Conservation (phyloP, 2,329 filamentous ascomycete species). For the Penicillium sp. region DNA sequence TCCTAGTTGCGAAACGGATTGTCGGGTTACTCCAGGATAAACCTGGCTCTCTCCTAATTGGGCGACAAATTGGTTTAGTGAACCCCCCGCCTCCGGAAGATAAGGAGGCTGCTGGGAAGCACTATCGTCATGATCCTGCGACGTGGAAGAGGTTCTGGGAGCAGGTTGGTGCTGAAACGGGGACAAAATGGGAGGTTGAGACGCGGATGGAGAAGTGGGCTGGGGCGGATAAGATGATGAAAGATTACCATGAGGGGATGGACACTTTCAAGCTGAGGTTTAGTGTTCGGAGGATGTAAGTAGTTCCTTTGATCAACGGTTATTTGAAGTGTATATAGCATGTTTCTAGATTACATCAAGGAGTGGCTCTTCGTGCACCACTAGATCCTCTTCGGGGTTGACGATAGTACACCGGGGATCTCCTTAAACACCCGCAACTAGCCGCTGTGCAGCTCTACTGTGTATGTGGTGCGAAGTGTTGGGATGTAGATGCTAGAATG, state of each 20-base stretch:
- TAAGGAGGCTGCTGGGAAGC: slow-evolving; percentile 8
- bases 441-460: not conserved
- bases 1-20: slow-evolving; percentile 34
- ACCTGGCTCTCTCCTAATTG: slow-evolving; percentile 25
- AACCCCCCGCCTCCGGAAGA: slow-evolving; percentile 12
- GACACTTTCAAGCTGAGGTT: slow-evolving; percentile 20
- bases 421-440: not conserved
- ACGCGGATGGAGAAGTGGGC: slow-evolving; percentile 17
- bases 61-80: slow-evolving; percentile 21
- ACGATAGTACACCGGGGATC: not conserved
- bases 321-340: not conserved
- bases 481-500: not conserved
- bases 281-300: slow-evolving; percentile 11
- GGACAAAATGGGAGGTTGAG: slow-evolving; percentile 50
- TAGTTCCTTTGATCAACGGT: not conserved
- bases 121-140: slow-evolving; percentile 50
- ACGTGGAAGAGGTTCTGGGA: slow-evolving; percentile 57
- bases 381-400: not conserved
- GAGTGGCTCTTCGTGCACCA: not conserved
- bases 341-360: not conserved
- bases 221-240: slow-evolving; percentile 8
- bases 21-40: slow-evolving; percentile 30
- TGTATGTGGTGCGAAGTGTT: not conserved
- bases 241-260: slow-evolving; percentile 12
- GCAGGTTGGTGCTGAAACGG: slow-evolving; percentile 51